phyloP scores from a whole-genome alignment of 1,139 yeast genomes.

The Hyphopichia khmerensis region DNA sequence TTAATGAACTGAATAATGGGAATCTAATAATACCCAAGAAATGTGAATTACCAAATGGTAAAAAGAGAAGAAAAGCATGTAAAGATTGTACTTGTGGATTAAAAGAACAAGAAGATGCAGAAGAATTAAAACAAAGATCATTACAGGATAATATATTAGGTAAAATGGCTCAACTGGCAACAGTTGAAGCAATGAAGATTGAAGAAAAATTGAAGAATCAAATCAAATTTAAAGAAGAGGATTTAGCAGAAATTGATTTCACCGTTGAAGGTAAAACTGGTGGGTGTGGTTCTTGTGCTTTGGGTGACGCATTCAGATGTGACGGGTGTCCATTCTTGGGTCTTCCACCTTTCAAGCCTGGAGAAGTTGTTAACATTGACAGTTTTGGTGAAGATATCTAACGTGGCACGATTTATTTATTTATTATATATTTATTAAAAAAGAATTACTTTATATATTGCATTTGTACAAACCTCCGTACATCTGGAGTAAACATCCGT shows the following conservation, averaged over 20 bases:
- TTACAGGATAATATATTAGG: slow-evolving; percentile 47
- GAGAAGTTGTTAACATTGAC: slow-evolving; percentile 65
- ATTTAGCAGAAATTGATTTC: slow-evolving; percentile 84
- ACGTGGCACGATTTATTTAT: not conserved
- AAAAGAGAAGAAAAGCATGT: slow-evolving; percentile 81
- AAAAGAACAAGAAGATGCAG: slow-evolving; percentile 71
- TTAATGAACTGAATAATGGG: slow-evolving; percentile 25
- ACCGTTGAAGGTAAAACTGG: slow-evolving; percentile 94
- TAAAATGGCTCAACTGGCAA: slow-evolving; percentile 52
- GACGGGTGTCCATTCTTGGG: slow-evolving; percentile 98
- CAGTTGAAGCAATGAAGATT: slow-evolving; percentile 51
- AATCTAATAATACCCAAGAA: slow-evolving; percentile 45
- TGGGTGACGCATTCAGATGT: slow-evolving; percentile 97
- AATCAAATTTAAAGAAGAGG: slow-evolving; percentile 64
- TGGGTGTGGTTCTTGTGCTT: slow-evolving; percentile 94
- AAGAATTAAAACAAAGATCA: slow-evolving; percentile 47
- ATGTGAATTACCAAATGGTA: slow-evolving; percentile 55
- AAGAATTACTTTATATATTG: no score
- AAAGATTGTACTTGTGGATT: slow-evolving; percentile 98
- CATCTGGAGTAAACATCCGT: no score
- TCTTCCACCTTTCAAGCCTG: slow-evolving; percentile 96
- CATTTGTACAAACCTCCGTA: no score
- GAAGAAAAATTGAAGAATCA: slow-evolving; percentile 45
- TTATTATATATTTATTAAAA: no score
- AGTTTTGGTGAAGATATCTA: slow-evolving; percentile 50